A percentile compares a stretch with the other conserved stretches of the same genome.
These are phyloP conservation scores for Lanmaoa pseudosensibilis DNA, from an alignment of 768 basidiomycete species.

Conservation along the genomic window DNA sequence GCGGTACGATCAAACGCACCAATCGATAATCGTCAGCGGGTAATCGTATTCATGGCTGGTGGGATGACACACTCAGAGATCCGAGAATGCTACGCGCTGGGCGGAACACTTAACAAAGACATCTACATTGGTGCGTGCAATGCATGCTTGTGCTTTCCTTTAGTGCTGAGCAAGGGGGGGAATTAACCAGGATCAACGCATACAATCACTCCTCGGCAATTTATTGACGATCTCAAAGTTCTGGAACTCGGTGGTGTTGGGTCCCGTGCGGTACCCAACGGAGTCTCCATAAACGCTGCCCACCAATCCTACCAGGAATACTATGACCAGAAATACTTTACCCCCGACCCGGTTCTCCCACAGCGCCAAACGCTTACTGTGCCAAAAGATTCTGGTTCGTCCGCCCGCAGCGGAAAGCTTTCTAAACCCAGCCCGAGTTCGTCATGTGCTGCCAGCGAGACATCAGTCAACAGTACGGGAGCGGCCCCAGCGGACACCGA, in stretches of 20 bases:
- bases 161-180: conserved; percentile 28
- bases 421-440: conserved; percentile 46
- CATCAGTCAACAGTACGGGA: conserved; percentile 41
- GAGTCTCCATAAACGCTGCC: conserved; percentile 49
- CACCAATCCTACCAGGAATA: conserved; percentile 66
- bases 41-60: conserved; percentile 90
- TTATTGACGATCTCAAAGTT: conserved; percentile 84
- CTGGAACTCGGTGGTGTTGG: conserved; percentile 88
- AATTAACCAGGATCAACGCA: conserved; percentile 79
- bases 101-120: conserved; percentile 76
- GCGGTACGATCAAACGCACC: conserved; percentile 55
- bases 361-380: conserved; percentile 26
- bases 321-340: conserved; percentile 78
- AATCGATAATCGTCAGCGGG: conserved; percentile 64
- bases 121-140: conserved; percentile 75
- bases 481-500: conserved; percentile 44
- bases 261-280: conserved; percentile 69
- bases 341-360: conserved; percentile 36
- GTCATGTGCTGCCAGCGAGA: conserved; percentile 52
- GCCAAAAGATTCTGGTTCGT: conserved; percentile 26
- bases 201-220: conserved; percentile 74
- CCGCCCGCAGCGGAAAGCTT: conserved; percentile 22
- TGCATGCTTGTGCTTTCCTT: conserved; percentile 39
- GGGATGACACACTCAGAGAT: conserved; percentile 97
- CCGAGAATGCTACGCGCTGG: conserved; percentile 81